Evolutionary conservation across 73 alveolate genomes (phyloP), one percentile per base, ranked within the genome.

Genomic region (Blepharisma japonicum): DNA sequence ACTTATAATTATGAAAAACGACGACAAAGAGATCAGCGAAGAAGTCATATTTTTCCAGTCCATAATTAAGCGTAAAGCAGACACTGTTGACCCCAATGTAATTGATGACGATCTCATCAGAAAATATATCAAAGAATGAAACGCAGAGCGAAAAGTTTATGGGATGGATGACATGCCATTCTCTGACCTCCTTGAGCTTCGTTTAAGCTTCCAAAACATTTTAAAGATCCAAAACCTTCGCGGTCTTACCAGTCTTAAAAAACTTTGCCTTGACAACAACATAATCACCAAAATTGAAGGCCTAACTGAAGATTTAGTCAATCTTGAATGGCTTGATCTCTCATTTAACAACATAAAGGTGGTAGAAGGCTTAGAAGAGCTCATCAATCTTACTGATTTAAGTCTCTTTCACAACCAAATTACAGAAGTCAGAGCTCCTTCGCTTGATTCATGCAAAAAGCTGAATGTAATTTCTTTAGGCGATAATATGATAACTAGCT

Each of bases 291-390:
- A 77, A 71, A 92, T 92, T 47, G 82, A 92, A 72, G 89, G 87
- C 82, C 83, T 92, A 25, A 39, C 47, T 61, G 94, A 91, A 45
- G 89, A 83, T 50, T 86, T 92, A 32, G 95, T 82, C 61, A 85
- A 87, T 78, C 77, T 92, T 49, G 84, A 87, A 85, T 92, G 98
- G 97, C 91, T 92, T 42, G 98, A 92, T 80, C 82, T 92, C 27
- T 79, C 93, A 20, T 92, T 92, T 81, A 92, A 92, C 80, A 71
- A 81, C 66, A 92, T 92, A 25, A 87, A 83, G 45, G 89, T 70
- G 67, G 89, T 92, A 6, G 97, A 90, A 81, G 97, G 97, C 6
- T 85, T 92, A 6, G 97, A 91, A 55, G 87, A 74, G 45, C 80
- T 90, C 25, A 55, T 55, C 25, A 81, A 88, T 68, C 85, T 92